Conservation (phyloP, 805 yeast species). For the Clavispora fructus region DNA sequence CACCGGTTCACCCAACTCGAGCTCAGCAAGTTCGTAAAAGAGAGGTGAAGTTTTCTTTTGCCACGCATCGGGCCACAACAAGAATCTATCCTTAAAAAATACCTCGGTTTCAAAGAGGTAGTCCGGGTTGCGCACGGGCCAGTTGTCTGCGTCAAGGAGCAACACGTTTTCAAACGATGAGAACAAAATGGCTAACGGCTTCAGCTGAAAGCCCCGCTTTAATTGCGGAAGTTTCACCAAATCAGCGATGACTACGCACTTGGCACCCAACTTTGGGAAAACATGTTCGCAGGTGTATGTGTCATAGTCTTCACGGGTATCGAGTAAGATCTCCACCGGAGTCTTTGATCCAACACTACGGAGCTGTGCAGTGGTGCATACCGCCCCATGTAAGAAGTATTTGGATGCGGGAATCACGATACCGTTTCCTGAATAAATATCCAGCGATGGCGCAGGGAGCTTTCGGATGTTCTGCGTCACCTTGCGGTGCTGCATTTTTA, state of each 20-base stretch:
- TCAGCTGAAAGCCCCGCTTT: slow-evolving; percentile 30
- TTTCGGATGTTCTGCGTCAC: slow-evolving; percentile 22
- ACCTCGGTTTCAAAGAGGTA: slow-evolving; percentile 29
- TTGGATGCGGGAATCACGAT: slow-evolving; percentile 31
- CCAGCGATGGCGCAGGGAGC: slow-evolving; percentile 20
- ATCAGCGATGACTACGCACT: slow-evolving; percentile 52
- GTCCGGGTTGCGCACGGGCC: slow-evolving; percentile 34
- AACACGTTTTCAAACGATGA: slow-evolving; percentile 32
- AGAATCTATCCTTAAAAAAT: slow-evolving; percentile 21
- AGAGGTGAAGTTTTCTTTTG: slow-evolving; percentile 34
- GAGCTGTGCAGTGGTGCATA: slow-evolving; percentile 27
- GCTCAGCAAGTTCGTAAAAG: slow-evolving; percentile 30
- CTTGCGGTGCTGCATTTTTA: slow-evolving; percentile 22
- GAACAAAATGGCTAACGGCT: slow-evolving; percentile 32
- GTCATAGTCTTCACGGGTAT: slow-evolving; percentile 34
- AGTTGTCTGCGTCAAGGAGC: slow-evolving; percentile 37
- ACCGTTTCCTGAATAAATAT: slow-evolving; percentile 28
- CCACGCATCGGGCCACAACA: slow-evolving; percentile 42
- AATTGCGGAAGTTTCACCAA: slow-evolving; percentile 16
- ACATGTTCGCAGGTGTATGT: slow-evolving; percentile 50
- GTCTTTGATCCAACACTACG: slow-evolving; percentile 39
- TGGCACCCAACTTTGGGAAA: slow-evolving; percentile 57
- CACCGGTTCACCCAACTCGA: slow-evolving; percentile 16
- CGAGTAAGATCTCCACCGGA: slow-evolving; percentile 42
- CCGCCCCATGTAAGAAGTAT: slow-evolving; percentile 21